Evolutionary conservation across 352 stramenopile species (phyloP).

Genomic region (Pythium biforme): DNA sequence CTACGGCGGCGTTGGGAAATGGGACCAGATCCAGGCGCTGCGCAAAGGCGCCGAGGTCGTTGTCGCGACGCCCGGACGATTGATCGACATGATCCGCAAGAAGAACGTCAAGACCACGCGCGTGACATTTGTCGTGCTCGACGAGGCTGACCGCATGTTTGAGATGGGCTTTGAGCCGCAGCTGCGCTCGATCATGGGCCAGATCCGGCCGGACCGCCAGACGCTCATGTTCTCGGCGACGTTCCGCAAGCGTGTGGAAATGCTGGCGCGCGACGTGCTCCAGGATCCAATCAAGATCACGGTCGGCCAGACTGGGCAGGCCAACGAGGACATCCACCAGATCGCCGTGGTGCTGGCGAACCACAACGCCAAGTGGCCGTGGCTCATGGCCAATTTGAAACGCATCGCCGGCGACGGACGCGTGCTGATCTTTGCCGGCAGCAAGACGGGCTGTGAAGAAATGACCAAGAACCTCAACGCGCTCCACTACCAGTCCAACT

Average conservation of each 20-base stretch:
- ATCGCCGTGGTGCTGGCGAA: slow-evolving; percentile 70
- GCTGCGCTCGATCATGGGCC: slow-evolving; percentile 72
- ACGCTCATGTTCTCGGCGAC: slow-evolving; percentile 89
- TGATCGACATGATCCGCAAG: slow-evolving; percentile 87
- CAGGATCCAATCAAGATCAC: slow-evolving; percentile 80
- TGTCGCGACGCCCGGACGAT: slow-evolving; percentile 70
- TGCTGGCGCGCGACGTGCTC: slow-evolving; percentile 77
- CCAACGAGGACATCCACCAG: slow-evolving; percentile 90
- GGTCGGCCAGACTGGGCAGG: slow-evolving; percentile 75
- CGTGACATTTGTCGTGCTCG: slow-evolving; percentile 86
- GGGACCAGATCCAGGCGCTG: slow-evolving; percentile 78
- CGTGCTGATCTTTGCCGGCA: slow-evolving; percentile 85
- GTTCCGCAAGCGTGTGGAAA: slow-evolving; percentile 70
- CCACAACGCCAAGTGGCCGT: slow-evolving; percentile 84
- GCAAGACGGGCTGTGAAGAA: slow-evolving; percentile 84
- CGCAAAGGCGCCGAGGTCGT: slow-evolving; percentile 75
- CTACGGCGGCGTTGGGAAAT: slow-evolving; percentile 82
- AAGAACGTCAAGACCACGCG: slow-evolving; percentile 57
- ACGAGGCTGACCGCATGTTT: slow-evolving; percentile 90
- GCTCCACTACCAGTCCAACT: slow-evolving; percentile 35
- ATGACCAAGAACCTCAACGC: slow-evolving; percentile 67
- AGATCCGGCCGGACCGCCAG: slow-evolving; percentile 83
- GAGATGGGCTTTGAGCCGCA: slow-evolving; percentile 89
- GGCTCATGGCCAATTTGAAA: slow-evolving; percentile 68
- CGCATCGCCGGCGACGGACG: slow-evolving; percentile 65